Percentiles rank a stretch among this genome's conserved stretches.
phyloP scores from a whole-genome alignment of 1,139 yeast species.

The Suhomyces kunorum region DNA sequence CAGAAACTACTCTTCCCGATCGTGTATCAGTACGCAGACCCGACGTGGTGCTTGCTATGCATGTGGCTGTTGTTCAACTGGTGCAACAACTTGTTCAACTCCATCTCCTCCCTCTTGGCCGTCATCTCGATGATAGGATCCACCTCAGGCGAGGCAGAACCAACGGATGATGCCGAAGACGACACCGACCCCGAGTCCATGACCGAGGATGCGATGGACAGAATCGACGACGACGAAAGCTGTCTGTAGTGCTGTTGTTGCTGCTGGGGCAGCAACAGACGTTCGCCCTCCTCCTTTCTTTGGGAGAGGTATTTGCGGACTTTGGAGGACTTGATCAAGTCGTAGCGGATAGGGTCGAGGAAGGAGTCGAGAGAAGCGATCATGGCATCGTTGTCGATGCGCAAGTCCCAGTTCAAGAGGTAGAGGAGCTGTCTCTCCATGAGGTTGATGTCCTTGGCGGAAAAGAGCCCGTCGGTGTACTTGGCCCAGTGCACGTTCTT shows the following conservation, averaged over 20 bases:
- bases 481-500: conserved; percentile 77
- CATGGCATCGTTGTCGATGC: conserved; percentile 57
- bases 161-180: conserved; percentile 9
- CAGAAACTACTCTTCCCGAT: conserved; percentile 8
- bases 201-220: conserved; percentile 22
- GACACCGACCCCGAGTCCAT: conserved; percentile 14
- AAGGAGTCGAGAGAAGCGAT: conserved; percentile 48
- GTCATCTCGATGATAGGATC: conserved; percentile 47
- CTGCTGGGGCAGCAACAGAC: conserved; percentile 5
- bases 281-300: conserved; percentile 3
- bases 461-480: conserved; percentile 72
- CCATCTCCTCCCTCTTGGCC: conserved; percentile 43
- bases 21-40: conserved; percentile 4
- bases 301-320: conserved; percentile 34
- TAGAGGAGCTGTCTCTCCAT: conserved; percentile 78
- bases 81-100: conserved; percentile 39
- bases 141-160: conserved; percentile 18
- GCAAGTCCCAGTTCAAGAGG: conserved; percentile 69
- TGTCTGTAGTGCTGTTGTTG: conserved; percentile 30
- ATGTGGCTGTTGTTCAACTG: conserved; percentile 19
- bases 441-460: conserved; percentile 66
- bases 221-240: conserved; percentile 29
- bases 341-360: conserved; percentile 64
- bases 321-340: conserved; percentile 46
- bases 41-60: conserved; percentile 5